Evolutionary conservation across 1,284 basidiomycete genomes (phyloP).

Genomic region (Schizophyllum commune): DNA sequence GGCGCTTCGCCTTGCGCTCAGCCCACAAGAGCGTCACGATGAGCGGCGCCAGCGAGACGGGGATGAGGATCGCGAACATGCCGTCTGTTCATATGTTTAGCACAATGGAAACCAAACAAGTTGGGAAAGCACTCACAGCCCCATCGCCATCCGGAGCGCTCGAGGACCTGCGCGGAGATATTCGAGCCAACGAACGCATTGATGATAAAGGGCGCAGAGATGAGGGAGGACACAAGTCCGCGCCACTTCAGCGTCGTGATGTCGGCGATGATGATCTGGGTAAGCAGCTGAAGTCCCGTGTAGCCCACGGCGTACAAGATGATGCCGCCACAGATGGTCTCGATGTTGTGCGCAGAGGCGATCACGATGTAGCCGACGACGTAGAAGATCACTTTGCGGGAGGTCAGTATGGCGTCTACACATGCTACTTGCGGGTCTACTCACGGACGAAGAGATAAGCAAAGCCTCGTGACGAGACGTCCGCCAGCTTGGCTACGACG

Average conservation of each 20-base stretch:
- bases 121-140: constrained; percentile 40
- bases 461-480: constrained; percentile 33
- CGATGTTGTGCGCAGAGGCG: constrained; percentile 37
- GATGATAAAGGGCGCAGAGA: constrained; percentile 45
- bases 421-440: too few species aligned
- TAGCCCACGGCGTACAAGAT: constrained; percentile 21
- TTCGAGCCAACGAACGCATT: constrained; percentile 46
- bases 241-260: constrained; percentile 56
- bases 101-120: constrained; percentile 5
- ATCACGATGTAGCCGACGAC: constrained; percentile 38
- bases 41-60: constrained; percentile 45
- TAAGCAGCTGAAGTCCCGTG: constrained; percentile 43
- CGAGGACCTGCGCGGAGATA: not conserved
- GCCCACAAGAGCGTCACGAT: constrained; percentile 68
- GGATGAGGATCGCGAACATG: constrained; percentile 62
- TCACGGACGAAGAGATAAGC: constrained; percentile 23
- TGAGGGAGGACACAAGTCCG: constrained; percentile 38
- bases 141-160: constrained; percentile 58
- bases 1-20: constrained; percentile 45
- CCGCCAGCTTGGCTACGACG: constrained; percentile 53
- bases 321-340: constrained; percentile 35
- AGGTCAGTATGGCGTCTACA: too few species aligned
- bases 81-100: constrained; percentile 34
- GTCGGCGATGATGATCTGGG: constrained; percentile 49
- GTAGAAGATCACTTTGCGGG: constrained; percentile 1